Conservation (phyloP, 257 asterid genomes). For the Rauvolfia tetraphylla region DNA sequence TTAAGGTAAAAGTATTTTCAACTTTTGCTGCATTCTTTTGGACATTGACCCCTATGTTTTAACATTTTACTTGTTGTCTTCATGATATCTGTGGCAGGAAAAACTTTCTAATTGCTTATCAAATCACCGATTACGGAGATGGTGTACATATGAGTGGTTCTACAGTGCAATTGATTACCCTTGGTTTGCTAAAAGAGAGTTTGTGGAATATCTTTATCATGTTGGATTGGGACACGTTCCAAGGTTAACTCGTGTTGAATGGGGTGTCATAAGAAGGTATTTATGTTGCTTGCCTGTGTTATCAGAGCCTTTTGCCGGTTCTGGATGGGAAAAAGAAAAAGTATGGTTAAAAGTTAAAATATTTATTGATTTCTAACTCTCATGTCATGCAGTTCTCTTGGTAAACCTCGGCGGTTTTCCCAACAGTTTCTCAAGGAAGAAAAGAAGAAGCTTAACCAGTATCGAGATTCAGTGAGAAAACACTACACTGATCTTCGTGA, state of each 20-base stretch:
- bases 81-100: slow-evolving; percentile 39
- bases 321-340: not conserved
- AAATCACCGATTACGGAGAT: slow-evolving; percentile 60
- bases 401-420: slow-evolving; percentile 90
- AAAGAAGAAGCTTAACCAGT: slow-evolving; percentile 82
- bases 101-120: slow-evolving; percentile 58
- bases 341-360: not conserved
- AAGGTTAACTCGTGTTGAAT: slow-evolving; percentile 82
- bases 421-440: slow-evolving; percentile 93
- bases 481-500: slow-evolving; percentile 85
- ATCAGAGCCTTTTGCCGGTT: not conserved
- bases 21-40: not conserved
- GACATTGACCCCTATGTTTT: not conserved
- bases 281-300: slow-evolving; percentile 7
- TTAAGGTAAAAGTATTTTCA: slow-evolving; percentile 39
- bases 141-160: slow-evolving; percentile 94
- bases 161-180: slow-evolving; percentile 91
- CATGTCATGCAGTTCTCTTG: slow-evolving; percentile 66
- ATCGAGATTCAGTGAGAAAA: slow-evolving; percentile 81
- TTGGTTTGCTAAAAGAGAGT: slow-evolving; percentile 87
- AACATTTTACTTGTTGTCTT: slow-evolving; percentile 10
- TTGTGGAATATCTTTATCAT: slow-evolving; percentile 80
- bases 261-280: slow-evolving; percentile 95
- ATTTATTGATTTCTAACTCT: not conserved
- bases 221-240: slow-evolving; percentile 89